A percentile compares a stretch with the other conserved stretches of the same genome.
Evolutionary conservation across 2,329 filamentous ascomycete species (phyloP).

Genomic region (Pseudogymnoascus sp.): DNA sequence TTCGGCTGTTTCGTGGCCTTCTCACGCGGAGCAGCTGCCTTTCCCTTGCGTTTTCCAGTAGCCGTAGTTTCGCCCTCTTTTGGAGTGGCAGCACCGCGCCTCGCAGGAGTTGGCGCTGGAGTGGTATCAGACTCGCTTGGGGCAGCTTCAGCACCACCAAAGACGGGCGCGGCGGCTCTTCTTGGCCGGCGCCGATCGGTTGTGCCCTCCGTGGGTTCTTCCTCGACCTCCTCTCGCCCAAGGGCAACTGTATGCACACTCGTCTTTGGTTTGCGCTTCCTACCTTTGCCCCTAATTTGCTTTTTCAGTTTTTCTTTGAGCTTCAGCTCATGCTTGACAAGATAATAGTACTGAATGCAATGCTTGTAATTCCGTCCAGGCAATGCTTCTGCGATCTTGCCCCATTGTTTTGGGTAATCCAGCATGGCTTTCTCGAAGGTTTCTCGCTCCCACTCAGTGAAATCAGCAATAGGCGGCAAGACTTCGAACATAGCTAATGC

Average conservation of each 20-base stretch:
- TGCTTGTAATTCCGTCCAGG: constrained; percentile 63
- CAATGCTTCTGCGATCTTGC: constrained; percentile 61
- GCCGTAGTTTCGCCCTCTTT: constrained; percentile 34
- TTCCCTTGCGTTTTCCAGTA: constrained; percentile 30
- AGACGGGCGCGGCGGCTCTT: constrained; percentile 62
- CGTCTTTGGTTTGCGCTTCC: constrained; percentile 46
- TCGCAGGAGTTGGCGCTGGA: constrained; percentile 48
- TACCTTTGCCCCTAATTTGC: constrained; percentile 40
- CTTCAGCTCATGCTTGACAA: constrained; percentile 65
- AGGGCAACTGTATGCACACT: constrained; percentile 60
- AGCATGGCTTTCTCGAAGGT: constrained; percentile 67
- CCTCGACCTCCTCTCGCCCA: constrained; percentile 45
- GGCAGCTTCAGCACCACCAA: constrained; percentile 55
- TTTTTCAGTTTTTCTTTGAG: constrained; percentile 68
- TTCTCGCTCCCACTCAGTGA: constrained; percentile 60
- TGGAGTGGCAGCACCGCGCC: constrained; percentile 36
- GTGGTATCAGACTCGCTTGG: constrained; percentile 53
- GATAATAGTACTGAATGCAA: constrained; percentile 80
- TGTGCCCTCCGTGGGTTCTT: constrained; percentile 47
- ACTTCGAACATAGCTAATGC: constrained; percentile 65
- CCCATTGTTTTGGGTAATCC: constrained; percentile 75
- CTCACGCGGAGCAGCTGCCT: constrained; percentile 20
- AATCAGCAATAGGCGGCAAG: constrained; percentile 65
- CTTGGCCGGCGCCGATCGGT: constrained; percentile 53
- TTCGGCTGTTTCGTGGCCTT: constrained; percentile 25